A percentile compares a stretch with the other conserved stretches of the same genome.
Evolutionary conservation across 345 rosid genomes (phyloP).

Genomic region (Mangifera indica): DNA sequence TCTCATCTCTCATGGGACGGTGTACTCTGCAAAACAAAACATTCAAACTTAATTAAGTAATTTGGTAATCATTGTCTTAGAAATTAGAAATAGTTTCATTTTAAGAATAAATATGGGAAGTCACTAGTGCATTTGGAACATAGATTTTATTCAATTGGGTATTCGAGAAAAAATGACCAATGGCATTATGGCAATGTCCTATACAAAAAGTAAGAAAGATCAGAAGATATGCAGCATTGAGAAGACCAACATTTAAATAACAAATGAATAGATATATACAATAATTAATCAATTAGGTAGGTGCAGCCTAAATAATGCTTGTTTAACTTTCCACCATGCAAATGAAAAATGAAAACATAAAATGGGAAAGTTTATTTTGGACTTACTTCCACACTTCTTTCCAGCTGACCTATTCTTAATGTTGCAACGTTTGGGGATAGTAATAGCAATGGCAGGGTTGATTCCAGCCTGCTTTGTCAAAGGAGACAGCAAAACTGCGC

Average conservation of each 20-base stretch:
- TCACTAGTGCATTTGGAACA: no score
- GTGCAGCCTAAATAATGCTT: background rate
- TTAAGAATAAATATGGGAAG: no score
- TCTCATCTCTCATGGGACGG: constrained; percentile 36
- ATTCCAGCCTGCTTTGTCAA: constrained; percentile 76
- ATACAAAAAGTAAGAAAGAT: no score
- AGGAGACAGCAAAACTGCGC: constrained; percentile 75
- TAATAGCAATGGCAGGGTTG: constrained; percentile 68
- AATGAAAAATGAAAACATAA: background rate
- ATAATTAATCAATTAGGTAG: background rate
- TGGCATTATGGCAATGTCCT: no score
- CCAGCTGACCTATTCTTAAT: constrained; percentile 66
- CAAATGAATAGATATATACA: no score
- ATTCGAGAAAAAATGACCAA: no score
- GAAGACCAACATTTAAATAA: no score
- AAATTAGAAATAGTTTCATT: no score
- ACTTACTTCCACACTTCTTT: constrained; percentile 83
- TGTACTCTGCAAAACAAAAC: constrained; percentile 31
- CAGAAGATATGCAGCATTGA: no score
- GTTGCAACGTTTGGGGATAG: constrained; percentile 81
- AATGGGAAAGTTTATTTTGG: background rate
- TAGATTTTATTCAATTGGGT: no score
- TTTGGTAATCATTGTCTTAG: no score
- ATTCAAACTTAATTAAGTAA: background rate
- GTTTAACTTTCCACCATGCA: background rate